Evolutionary conservation across 352 stramenopile genomes (phyloP), one percentile per base, ranked within the genome.

Genomic region (Phytophthora citrophthora): DNA sequence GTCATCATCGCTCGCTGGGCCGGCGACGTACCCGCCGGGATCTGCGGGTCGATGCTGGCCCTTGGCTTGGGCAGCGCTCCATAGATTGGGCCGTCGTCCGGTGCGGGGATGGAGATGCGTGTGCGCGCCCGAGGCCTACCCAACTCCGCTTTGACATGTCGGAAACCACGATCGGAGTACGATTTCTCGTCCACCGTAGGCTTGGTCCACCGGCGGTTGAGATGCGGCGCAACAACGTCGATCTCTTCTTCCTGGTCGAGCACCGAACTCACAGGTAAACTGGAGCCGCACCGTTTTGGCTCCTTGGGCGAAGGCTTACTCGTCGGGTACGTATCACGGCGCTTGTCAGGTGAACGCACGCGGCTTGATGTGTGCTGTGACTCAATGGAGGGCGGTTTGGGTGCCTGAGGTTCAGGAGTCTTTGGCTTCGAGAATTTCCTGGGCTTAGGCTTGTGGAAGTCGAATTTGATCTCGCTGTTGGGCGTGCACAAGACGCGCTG

Each of bases 1-100:
- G 40, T 61, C 68, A 76, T 68, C 48, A 76, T 9, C 7, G 61
- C 50, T 20, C 53, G 54, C 43, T 74, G 23, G 3, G 60, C 55
- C 13, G 68, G 34, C 5, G 45, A 54, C 44, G 64, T 57, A 7
- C 32, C 58, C 12, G 53, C 15, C 11, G 69, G 53, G 9, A 67
- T 38, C 26, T 60, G 46, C 18, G 18, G 49, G 3, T 62, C 27
- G 3, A 34, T 44, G 36, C 34, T 58, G 29, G 54, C 5, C 40
- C 36, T 60, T 29, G 64, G 43, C 24, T 60, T 62, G 3, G 47
- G 54, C 12, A 61, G 8, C 13, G 43, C 45, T 6, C 44, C 53
- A 31, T 63, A 64, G 18, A 67, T 45, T 0, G 49, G 39, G 4
- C 11, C n/a, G 15, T 59, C 48, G 23, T 8, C 18, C 9, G 56